phyloP scores from a whole-genome alignment of 2,329 filamentous ascomycete species.

The Ophiobolus disseminans region DNA sequence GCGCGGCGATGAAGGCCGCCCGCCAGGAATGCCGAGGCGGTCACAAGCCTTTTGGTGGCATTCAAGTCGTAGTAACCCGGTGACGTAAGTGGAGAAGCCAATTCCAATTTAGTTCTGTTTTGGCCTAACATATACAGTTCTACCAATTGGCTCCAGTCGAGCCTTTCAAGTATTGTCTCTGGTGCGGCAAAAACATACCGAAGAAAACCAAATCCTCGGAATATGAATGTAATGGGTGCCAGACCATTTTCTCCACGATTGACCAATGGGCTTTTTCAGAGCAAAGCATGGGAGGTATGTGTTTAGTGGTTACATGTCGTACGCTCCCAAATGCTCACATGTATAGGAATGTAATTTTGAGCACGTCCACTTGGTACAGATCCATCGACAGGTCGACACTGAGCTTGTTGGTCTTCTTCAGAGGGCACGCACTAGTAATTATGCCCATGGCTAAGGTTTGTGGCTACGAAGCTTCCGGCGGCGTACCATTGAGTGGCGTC shows the following conservation, averaged over 20 bases:
- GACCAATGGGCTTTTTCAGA: slow-evolving; percentile 70
- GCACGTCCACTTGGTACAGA: slow-evolving; percentile 60
- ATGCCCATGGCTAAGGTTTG: background rate
- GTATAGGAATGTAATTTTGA: slow-evolving; percentile 58
- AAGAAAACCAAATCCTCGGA: slow-evolving; percentile 29
- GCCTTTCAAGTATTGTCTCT: slow-evolving; percentile 61
- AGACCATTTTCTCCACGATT: slow-evolving; percentile 52
- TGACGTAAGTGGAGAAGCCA: slow-evolving; percentile 47
- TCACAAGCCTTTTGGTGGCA: too few species aligned
- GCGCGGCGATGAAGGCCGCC: too few species aligned
- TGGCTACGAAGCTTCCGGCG: too few species aligned
- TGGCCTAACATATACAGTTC: slow-evolving; percentile 26
- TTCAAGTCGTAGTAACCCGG: too few species aligned
- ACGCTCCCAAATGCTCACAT: slow-evolving; percentile 5
- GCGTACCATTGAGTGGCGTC: background rate
- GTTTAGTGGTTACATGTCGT: background rate
- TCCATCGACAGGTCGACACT: slow-evolving; percentile 65
- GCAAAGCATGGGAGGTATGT: slow-evolving; percentile 57
- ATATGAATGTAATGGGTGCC: slow-evolving; percentile 30
- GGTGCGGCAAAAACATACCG: slow-evolving; percentile 50
- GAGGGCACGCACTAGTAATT: slow-evolving; percentile 58
- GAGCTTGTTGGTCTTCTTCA: slow-evolving; percentile 64
- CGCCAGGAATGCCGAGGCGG: too few species aligned
- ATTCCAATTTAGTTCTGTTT: slow-evolving; percentile 16
- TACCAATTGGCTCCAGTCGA: slow-evolving; percentile 62